These are phyloP conservation scores for Globisporangium paroecandrum DNA, from an alignment of 352 stramenopile genomes.

Conservation along the genomic window DNA sequence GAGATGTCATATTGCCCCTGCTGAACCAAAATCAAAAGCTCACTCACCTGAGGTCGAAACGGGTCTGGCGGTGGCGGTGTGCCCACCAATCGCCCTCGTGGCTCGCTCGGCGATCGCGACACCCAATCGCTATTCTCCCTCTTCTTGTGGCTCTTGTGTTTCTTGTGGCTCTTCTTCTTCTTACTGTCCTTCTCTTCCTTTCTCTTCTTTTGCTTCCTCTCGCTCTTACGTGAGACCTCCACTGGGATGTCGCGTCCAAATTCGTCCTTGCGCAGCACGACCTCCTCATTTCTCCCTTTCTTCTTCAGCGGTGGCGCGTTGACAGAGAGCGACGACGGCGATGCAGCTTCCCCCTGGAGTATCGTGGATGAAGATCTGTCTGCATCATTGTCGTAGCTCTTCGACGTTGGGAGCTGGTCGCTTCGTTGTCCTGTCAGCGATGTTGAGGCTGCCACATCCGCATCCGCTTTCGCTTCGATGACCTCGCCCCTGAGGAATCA, in stretches of 20 bases:
- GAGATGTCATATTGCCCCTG: neutral
- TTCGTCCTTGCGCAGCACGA: constrained; percentile 59
- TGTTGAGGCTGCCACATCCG: neutral
- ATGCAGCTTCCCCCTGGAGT: neutral
- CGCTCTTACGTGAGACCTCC: constrained; percentile 20
- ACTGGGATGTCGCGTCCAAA: constrained; percentile 64
- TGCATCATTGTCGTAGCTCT: constrained; percentile 9
- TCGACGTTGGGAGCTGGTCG: neutral
- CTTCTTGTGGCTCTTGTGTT: constrained; percentile 18
- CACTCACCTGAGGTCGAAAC: constrained; percentile 63
- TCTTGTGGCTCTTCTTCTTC: constrained; percentile 25
- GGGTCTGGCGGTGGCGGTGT: constrained; percentile 60
- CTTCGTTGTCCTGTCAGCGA: neutral
- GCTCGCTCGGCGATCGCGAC: constrained; percentile 17
- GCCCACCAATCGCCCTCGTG: constrained; percentile 20
- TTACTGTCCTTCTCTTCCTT: constrained; percentile 16
- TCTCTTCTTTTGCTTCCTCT: constrained; percentile 24
- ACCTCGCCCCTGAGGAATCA: constrained; percentile 23
- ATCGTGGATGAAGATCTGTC: neutral
- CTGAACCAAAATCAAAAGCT: neutral
- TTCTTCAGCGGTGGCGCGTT: constrained; percentile 18
- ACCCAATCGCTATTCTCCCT: constrained; percentile 21
- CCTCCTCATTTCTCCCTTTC: constrained; percentile 23
- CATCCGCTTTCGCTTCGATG: constrained; percentile 21
- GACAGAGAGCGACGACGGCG: neutral